Conservation (phyloP, 257 asterid genomes). For the Agastache rugosa region DNA sequence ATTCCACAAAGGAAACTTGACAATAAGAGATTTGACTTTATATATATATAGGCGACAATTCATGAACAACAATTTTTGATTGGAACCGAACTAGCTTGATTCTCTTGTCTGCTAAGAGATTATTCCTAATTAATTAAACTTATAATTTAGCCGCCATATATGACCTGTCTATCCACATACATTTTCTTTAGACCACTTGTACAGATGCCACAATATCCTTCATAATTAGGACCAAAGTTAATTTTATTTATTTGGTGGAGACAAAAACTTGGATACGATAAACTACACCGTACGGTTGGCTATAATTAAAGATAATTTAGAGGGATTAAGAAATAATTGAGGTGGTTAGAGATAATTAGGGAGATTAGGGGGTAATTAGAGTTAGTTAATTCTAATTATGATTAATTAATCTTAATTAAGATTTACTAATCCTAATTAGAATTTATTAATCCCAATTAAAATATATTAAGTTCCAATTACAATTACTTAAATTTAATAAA, state of each 20-base stretch:
- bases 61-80: slow-evolving; percentile 27
- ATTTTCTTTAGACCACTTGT: slow-evolving; percentile 20
- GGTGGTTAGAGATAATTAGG: too few species aligned
- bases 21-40: slow-evolving; percentile 43
- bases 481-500: too few species aligned
- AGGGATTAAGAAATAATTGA: too few species aligned
- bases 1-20: slow-evolving; percentile 33
- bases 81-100: slow-evolving; percentile 30
- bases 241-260: neutral
- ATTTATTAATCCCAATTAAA: too few species aligned
- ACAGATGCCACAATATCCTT: neutral
- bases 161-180: slow-evolving; percentile 23
- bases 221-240: slow-evolving; percentile 6
- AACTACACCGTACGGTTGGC: too few species aligned
- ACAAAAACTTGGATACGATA: too few species aligned
- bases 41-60: slow-evolving; percentile 20
- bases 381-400: too few species aligned
- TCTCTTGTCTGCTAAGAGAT: slow-evolving; percentile 28
- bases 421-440: too few species aligned
- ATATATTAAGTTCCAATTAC: too few species aligned
- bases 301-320: too few species aligned
- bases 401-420: too few species aligned
- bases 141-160: slow-evolving; percentile 35
- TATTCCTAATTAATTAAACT: slow-evolving; percentile 12
- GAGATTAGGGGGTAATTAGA: too few species aligned